Evolutionary conservation across 73 alveolate species (phyloP), one percentile per base, ranked within the genome.

Genomic region (Paramecium primaurelia): DNA sequence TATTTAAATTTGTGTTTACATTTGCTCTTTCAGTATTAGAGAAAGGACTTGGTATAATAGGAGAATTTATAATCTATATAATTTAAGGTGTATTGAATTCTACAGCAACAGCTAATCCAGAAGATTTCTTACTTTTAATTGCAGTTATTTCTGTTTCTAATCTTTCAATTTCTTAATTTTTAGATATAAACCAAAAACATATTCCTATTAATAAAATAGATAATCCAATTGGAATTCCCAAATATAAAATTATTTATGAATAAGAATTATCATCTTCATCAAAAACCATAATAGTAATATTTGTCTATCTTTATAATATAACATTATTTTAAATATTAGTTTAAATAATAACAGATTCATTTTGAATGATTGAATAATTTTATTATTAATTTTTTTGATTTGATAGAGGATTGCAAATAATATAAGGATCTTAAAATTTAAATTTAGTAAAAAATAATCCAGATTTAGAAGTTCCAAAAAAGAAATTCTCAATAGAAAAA

Each of bases 21-120:
- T 54, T 54, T 28, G 47, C 26, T 28, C 84, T 64, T 64, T 14
- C 84, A 8, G 84, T 64, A n/a, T 64, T 64, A 12, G 84, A 64
- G 26, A 64, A 64, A 9, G 84, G 84, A 64, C 84, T 64, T 6
- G 84, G 84, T 26, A 28, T 34, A 64, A 4, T n/a, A n/a, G 69
- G 69, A 54, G 69, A 54, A 54, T 54, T 54, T 1, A 64, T 64
- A 3, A 64, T 34, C 47, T 64, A 34, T 16, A 64, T 28, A 4
- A 64, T 64, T 64, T 64, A 64, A 3, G 84, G 84, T 64, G 22
- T 28, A 28, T 18, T 54, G 20, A 54, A 54, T 34, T 64, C 84
- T 32, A 64, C 84, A 16, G 84, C 84, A 26, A 34, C 84, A 11
- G 84, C 84, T 64, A 64, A 3, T 64, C 84, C 84, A 64, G 84